These are phyloP conservation scores for Phallus indusiatus DNA, from an alignment of 768 basidiomycete genomes.

Conservation along the genomic window DNA sequence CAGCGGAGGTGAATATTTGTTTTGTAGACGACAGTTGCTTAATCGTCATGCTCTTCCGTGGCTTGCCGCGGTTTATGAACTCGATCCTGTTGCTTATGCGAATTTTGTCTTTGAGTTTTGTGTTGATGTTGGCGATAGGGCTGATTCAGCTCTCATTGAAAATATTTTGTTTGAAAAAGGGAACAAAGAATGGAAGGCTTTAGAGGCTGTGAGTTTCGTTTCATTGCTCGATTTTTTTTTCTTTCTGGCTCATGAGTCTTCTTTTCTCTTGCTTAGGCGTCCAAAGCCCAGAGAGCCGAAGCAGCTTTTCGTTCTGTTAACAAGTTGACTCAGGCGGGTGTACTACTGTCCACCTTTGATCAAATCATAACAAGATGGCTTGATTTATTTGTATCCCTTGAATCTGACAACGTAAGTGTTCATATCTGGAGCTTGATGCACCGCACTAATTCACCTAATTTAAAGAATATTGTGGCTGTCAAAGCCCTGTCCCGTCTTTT, in stretches of 20 bases:
- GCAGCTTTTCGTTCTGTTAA: constrained; percentile 38
- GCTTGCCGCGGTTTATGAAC: constrained; percentile 60
- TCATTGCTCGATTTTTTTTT: no score
- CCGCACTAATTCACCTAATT: not conserved
- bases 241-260: not conserved
- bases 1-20: constrained; percentile 54
- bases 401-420: constrained; percentile 30
- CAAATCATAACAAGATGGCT: constrained; percentile 54
- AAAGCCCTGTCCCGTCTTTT: constrained; percentile 49
- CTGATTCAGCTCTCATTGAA: constrained; percentile 1
- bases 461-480: constrained; percentile 13
- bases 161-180: not conserved
- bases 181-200: not conserved
- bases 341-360: constrained; percentile 50
- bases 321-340: constrained; percentile 41
- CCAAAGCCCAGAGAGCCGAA: not conserved
- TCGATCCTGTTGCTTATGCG: constrained; percentile 45
- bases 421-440: no score
- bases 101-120: constrained; percentile 44
- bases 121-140: constrained; percentile 32
- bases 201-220: not conserved
- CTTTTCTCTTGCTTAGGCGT: not conserved
- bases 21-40: constrained; percentile 44
- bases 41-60: constrained; percentile 52
- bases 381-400: constrained; percentile 29